Percentiles rank a stretch among this genome's conserved stretches.
Conservation (phyloP, 495 filamentous ascomycete genomes). For the Sordaria brevicollis region DNA sequence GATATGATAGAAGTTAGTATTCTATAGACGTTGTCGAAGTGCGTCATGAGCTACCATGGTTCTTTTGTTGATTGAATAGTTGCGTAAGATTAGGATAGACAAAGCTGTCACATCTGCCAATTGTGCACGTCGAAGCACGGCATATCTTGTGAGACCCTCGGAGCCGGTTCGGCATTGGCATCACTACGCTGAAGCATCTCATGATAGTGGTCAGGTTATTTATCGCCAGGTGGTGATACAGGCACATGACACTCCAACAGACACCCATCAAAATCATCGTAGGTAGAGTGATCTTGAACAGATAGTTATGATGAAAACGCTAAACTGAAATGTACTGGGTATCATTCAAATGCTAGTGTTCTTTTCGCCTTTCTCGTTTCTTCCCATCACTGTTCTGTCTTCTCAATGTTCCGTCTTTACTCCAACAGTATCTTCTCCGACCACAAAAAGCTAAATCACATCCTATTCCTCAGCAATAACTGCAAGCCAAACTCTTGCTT, state of each 20-base stretch:
- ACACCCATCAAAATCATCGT: not conserved
- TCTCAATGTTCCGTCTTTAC: not conserved
- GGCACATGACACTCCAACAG: not conserved
- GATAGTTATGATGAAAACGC: not conserved
- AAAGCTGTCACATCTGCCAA: not conserved
- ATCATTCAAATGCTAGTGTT: not conserved
- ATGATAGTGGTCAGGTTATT: not conserved
- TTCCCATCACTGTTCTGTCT: not conserved
- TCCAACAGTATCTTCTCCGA: not conserved
- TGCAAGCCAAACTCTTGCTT: not conserved
- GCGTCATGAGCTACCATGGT: not conserved
- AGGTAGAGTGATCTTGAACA: not conserved
- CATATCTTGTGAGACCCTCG: not conserved
- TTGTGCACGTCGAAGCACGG: not conserved
- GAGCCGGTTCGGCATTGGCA: not conserved
- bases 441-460: not conserved
- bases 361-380: not conserved
- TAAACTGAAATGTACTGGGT: not conserved
- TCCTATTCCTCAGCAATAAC: not conserved
- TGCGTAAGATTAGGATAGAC: not conserved
- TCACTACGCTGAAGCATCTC: not conserved
- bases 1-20: not conserved
- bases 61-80: not conserved
- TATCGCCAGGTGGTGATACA: not conserved
- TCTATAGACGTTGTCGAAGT: not conserved